Evolutionary conservation across 2,329 filamentous ascomycete genomes (phyloP), one percentile per base, ranked within the genome.

Genomic region (Calonectria leucothoes): DNA sequence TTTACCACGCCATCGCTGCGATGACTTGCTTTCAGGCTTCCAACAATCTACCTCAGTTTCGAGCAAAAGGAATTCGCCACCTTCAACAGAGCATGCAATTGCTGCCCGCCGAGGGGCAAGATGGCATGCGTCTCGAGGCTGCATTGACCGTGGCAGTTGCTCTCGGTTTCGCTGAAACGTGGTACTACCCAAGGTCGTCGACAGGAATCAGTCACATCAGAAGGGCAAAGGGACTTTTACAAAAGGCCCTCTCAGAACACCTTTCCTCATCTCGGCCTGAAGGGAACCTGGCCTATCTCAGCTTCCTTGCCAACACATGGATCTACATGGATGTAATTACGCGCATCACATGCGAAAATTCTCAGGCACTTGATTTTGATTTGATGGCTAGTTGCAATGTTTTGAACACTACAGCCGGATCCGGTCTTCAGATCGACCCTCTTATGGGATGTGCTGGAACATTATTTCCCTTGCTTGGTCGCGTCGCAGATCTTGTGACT

Each of bases 261-360:
- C 31, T 67, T 3, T 29, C 31, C 1, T 70, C 71, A 0, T 59
- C 27, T 1, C 59, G n/a, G 17, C 61, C 66, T 0, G 65, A 52
- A 15, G 42, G 31, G 0, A 67, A 74, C 25, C 29, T 57, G 4
- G 37, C 14, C 7, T 48, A 49, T n/a, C 52, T 75, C 20, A 66
- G 35, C 27, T 75, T 75, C 35, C 72, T 75, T 15, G 74, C 74
- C 6, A 75, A 74, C 29, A 71, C 69, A 8, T 75, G 74, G 74
- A 71, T 75, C 5, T 75, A 75, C 27, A 71, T 75, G 71, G 74
- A 75, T 29, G 74, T 75, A n/a, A 67, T 75, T 23, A 57, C 71
- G 17, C 61, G 74, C 15, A 66, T 75, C 23, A 75, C 74, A 2
- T 74, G 68, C 63, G 33, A 66, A 6, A 64, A 70, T 10, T 25